Evolutionary conservation across 306 rosid genomes (phyloP), one percentile per base, ranked within the genome.

Genomic region (Rubus parviflorus): DNA sequence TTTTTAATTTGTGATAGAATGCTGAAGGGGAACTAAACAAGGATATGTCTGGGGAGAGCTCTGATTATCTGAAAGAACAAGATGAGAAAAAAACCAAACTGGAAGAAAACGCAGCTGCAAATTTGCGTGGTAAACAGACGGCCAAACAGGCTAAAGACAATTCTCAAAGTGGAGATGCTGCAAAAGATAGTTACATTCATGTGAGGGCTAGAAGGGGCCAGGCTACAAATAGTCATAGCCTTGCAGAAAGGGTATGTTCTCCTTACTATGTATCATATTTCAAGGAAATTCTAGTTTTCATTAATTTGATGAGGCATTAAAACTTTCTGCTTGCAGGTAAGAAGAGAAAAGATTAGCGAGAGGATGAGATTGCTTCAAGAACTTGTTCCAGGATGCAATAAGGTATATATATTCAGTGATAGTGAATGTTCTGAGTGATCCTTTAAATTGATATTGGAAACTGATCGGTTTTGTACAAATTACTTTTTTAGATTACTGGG

Each of bases 171-270:
- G 98, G 83, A 61, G 99, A 91, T 69, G 83, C 88, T 83, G 66
- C 90, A 0, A 91, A 90, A 76, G 97, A 96, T 2, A 91, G 86
- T 86, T 92, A 91, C 89, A 91, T 96, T 80, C 99, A 96, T 82
- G 96, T 96, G 71, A 86, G 99, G 88, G 99, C 99, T 58, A 84
- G 99, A 79, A 96, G 98, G 82, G 99, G 99, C 57, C 99, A 96
- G 82, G 99, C 99, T 41, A 96, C 99, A 9, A 96, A 96, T 25
- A 96, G 99, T 73, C 99, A 96, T 75, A 96, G 99, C 87, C 99
- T 96, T 70, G 99, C 99, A 58, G 99, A 96, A 85, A 88, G 99
- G 96, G 99, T 92, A 86, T 7, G 23, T 80, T 83, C 73, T 73
- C 70, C 40, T 65, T 53, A 54, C 70, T 43, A 54, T 72, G 14